Evolutionary conservation across 306 rosid species (phyloP).

Genomic region (Cotoneaster glaucophyllus): DNA sequence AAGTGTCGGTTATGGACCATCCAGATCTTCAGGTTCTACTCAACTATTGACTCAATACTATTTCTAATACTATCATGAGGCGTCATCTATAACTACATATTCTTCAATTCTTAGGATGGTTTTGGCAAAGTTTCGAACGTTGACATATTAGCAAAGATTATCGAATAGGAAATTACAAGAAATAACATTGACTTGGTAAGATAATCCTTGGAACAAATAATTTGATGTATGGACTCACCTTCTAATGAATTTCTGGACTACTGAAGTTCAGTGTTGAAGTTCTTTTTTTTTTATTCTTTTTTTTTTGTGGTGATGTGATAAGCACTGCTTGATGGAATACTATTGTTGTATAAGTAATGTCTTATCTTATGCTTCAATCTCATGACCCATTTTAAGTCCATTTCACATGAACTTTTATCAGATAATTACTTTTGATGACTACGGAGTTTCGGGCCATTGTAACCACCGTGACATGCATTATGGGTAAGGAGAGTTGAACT

Average conservation of each 20-base stretch:
- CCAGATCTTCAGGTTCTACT: conserved; percentile 73
- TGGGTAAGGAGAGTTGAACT: conserved; percentile 58
- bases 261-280: background rate
- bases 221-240: background rate
- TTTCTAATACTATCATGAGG: conserved; percentile 13
- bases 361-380: background rate
- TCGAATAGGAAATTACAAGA: conserved; percentile 43
- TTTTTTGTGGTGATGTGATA: conserved; percentile 11
- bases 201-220: background rate
- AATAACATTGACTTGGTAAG: conserved; percentile 60
- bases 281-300: background rate
- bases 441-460: conserved; percentile 93
- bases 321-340: background rate
- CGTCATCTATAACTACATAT: conserved; percentile 5
- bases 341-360: background rate
- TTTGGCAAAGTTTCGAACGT: conserved; percentile 76
- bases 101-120: conserved; percentile 62
- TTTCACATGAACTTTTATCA: conserved; percentile 26
- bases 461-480: conserved; percentile 75
- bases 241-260: background rate
- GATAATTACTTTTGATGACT: conserved; percentile 75
- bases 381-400: background rate
- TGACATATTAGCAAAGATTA: conserved; percentile 46
- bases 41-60: background rate
- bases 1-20: conserved; percentile 67